Percentiles rank a stretch among this genome's conserved stretches.
phyloP scores from a whole-genome alignment of 768 basidiomycete species.

The Psilocybe tampanensis region DNA sequence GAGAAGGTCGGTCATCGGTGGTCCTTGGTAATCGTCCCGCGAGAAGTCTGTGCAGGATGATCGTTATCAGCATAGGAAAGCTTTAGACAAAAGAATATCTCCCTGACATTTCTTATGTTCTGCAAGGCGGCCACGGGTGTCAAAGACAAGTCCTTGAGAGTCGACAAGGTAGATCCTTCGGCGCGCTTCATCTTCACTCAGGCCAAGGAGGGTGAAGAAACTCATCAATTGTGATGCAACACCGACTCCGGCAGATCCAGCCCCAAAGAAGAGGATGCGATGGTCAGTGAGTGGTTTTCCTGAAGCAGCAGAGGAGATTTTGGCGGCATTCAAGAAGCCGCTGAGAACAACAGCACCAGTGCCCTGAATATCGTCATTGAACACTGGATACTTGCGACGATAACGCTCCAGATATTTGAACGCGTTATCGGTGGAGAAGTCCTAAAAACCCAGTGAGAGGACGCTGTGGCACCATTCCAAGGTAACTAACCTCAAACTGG shows the following conservation, averaged over 20 bases:
- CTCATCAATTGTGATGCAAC: constrained; percentile 88
- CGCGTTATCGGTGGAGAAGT: constrained; percentile 91
- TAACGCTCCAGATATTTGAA: constrained; percentile 83
- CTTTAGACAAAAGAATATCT: neutral
- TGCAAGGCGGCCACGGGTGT: constrained; percentile 71
- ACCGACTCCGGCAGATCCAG: constrained; percentile 90
- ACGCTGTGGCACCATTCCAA: neutral
- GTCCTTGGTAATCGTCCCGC: constrained; percentile 76
- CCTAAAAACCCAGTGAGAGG: constrained; percentile 40
- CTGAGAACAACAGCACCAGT: constrained; percentile 92
- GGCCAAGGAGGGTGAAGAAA: constrained; percentile 84
- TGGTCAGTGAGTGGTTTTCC: constrained; percentile 70
- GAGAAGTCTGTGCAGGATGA: constrained; percentile 63
- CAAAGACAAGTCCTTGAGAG: constrained; percentile 83
- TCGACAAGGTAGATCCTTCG: constrained; percentile 81
- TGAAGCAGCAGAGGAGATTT: constrained; percentile 71
- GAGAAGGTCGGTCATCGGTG: constrained; percentile 71
- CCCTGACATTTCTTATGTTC: constrained; percentile 81
- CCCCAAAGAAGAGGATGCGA: constrained; percentile 90
- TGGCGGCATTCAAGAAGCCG: constrained; percentile 88
- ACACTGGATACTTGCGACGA: constrained; percentile 74
- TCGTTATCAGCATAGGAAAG: neutral
- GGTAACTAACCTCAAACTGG: constrained; percentile 70
- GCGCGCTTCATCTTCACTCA: constrained; percentile 77
- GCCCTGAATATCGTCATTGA: constrained; percentile 91